Evolutionary conservation across 2,329 filamentous ascomycete species (phyloP), one percentile per base, ranked within the genome.

Genomic region (Capronia americana): DNA sequence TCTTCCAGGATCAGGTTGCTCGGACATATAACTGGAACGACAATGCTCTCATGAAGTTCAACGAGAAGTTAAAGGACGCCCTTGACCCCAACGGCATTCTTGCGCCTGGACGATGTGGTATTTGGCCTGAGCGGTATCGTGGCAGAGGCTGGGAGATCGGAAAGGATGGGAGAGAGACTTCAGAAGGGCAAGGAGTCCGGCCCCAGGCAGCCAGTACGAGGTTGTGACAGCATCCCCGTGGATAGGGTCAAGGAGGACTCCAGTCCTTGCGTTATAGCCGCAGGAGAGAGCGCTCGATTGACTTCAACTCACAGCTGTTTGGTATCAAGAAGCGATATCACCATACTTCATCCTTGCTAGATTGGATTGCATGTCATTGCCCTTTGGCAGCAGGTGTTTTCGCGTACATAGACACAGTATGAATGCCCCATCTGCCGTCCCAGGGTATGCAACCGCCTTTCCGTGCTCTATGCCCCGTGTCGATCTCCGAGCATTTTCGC

Each of bases 51-150:
- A 76, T 79, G 75, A 78, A 75, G 66, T 76, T 84, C 57, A 81
- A 82, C 62, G 77, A 82, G 71, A 75, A 70, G 50, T 77, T 84
- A 61, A 84, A 83, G 72, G 79, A 83, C 72, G 78, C 79, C 0
- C 64, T 84, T 11, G 81, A 83, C 74, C 81, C 82, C 0, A 83
- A 82, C 66, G 81, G 81, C 0, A 83, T 84, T 61, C 68, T 84
- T 57, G 79, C 80, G 6, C 82, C 81, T 2, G 82, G 82, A 0
- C 79, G 80, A 66, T 80, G 80, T 66, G 81, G 81, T 1, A 79
- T 83, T 17, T 83, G 80, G 81, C 65, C 63, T 6, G 48, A 66
- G 24, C 54, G 63, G 4, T 70, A 63, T 26, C 59, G 63, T 41
- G 63, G 55, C 3, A 64, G 63, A 44, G 66, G 63, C 1, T 70